These are phyloP conservation scores for Beauveria brongniartii DNA, from an alignment of 2,329 filamentous ascomycete species.

Conservation along the genomic window DNA sequence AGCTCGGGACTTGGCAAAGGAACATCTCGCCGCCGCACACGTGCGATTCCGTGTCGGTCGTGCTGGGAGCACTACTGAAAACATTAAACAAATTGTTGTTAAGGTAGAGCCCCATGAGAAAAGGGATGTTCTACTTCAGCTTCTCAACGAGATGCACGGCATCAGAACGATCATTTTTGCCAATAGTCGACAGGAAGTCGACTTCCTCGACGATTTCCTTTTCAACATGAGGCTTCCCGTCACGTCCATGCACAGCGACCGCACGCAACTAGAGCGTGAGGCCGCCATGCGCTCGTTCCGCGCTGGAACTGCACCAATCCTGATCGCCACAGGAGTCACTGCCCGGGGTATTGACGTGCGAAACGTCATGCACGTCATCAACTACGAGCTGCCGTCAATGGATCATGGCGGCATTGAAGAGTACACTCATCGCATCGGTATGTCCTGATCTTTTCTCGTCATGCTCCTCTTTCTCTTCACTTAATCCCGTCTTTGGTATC, in stretches of 20 bases:
- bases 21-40: slow-evolving; percentile 66
- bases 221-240: slow-evolving; percentile 73
- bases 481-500: not conserved
- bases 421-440: slow-evolving; percentile 91
- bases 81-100: slow-evolving; percentile 73
- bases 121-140: slow-evolving; percentile 60
- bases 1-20: slow-evolving; percentile 66
- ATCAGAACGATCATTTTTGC: slow-evolving; percentile 84
- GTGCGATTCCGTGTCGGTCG: slow-evolving; percentile 81
- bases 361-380: slow-evolving; percentile 86
- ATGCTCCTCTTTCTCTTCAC: not conserved
- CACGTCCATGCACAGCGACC: slow-evolving; percentile 81
- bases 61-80: slow-evolving; percentile 71
- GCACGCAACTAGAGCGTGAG: slow-evolving; percentile 85
- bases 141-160: slow-evolving; percentile 62
- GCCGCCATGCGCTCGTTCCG: slow-evolving; percentile 85
- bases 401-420: slow-evolving; percentile 83
- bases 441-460: slow-evolving; percentile 19
- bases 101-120: slow-evolving; percentile 60
- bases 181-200: slow-evolving; percentile 69
- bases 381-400: slow-evolving; percentile 74
- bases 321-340: slow-evolving; percentile 79
- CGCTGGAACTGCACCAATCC: slow-evolving; percentile 62
- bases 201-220: slow-evolving; percentile 79
- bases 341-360: slow-evolving; percentile 84